Evolutionary conservation across 2,329 filamentous ascomycete species (phyloP), one percentile per base, ranked within the genome.

Genomic region (Colletotrichum australisinense): DNA sequence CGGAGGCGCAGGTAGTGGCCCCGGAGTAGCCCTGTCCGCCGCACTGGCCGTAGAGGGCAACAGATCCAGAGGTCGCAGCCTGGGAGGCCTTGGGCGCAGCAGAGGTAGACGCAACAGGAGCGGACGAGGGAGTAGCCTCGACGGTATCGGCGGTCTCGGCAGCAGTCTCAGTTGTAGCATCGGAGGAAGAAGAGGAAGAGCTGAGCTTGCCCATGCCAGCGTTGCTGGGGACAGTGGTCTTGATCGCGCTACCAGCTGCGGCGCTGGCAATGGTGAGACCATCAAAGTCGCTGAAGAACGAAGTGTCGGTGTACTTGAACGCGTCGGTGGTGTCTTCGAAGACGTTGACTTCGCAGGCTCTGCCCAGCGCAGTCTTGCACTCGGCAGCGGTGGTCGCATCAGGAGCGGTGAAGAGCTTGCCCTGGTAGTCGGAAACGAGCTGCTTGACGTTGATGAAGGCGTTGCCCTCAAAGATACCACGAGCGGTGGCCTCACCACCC

Each of bases 11-110:
- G 63, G 73, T 68, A 16, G 74, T 77, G 28, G 73, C 65, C 19
- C 77, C 77, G 35, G 68, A 71, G 67, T 72, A 76, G 24, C 73
- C 73, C 52, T 73, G 28, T 22, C 77, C 77, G 67, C 77, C 77
- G 64, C 83, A 85, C 75, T 84, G 83, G n/a, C 78, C 82, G 73
- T 78, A 85, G 56, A 77, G 78, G 11, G 77, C 76, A 26, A 80
- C 76, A 26, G 69, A 74, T 62, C 76, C 76, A 35, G 69, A 74
- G 63, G 35, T 32, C 30, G 56, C 63, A 19, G 53, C 35, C 64
- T 59, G 2, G 12, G 53, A 35, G 8, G 63, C 7, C 56, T 49
- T 62, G 38, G 62, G 22, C 5, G 64, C 69, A 56, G 65, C 65
- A 9, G 64, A n/a, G 5, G 42, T 49, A 14, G 67, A 26, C 14